phyloP scores from a whole-genome alignment of 2,329 filamentous ascomycete genomes.

The Sporothrix dimorphospora region DNA sequence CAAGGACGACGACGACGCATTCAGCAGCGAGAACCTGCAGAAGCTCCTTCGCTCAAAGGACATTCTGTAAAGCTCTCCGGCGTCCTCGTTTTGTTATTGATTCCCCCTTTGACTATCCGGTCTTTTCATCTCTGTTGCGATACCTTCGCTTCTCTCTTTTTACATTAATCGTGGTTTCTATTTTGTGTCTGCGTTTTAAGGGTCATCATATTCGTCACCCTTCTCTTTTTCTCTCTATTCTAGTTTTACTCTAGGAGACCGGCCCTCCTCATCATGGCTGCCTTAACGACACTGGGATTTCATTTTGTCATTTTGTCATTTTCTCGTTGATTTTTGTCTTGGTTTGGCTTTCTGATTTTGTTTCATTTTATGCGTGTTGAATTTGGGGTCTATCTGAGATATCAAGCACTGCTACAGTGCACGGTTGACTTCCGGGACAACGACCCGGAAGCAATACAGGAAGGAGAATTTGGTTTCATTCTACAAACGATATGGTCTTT shows the following conservation, averaged over 20 bases:
- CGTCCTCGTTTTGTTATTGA: neutral
- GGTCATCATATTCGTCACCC: neutral
- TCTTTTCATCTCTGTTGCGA: neutral
- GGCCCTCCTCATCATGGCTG: conserved; percentile 17
- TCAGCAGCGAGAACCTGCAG: conserved; percentile 58
- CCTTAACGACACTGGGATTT: conserved; percentile 3
- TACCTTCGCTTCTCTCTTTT: neutral
- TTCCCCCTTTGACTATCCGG: conserved; percentile 4
- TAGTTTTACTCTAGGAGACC: neutral
- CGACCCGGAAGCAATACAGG: neutral
- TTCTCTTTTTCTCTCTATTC: neutral
- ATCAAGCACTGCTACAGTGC: neutral
- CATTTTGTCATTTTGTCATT: conserved; percentile 9
- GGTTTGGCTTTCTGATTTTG: neutral
- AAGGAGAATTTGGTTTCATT: too few relatives aligned
- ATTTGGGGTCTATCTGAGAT: neutral
- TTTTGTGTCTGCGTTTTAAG: neutral
- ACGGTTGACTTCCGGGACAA: neutral
- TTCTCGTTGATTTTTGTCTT: neutral
- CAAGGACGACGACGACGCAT: conserved; percentile 59
- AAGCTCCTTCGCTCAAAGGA: conserved; percentile 56
- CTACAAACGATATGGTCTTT: neutral
- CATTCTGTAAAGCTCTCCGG: conserved; percentile 48
- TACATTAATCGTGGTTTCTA: neutral
- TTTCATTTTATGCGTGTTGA: neutral